phyloP scores from a whole-genome alignment of 495 filamentous ascomycete species.

The Aspergillus carlsbadensis region DNA sequence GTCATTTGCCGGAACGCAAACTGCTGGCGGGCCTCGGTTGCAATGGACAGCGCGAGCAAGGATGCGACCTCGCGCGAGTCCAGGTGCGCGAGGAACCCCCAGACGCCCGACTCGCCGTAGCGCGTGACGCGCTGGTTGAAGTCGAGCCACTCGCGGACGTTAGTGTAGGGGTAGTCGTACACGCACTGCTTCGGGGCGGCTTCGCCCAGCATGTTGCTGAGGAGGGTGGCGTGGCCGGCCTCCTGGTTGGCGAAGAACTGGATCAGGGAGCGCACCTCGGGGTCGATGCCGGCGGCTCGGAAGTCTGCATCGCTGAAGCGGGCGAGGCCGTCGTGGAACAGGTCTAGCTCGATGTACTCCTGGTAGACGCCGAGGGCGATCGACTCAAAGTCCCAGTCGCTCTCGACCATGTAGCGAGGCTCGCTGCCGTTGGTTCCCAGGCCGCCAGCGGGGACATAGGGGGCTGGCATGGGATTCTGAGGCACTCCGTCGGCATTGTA shows the following conservation, averaged over 20 bases:
- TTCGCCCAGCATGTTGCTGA: constrained; percentile 77
- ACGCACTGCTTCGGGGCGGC: constrained; percentile 68
- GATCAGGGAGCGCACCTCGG: constrained; percentile 70
- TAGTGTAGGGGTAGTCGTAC: constrained; percentile 81
- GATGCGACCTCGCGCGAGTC: constrained; percentile 73
- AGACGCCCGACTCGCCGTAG: constrained; percentile 79
- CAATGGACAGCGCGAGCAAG: constrained; percentile 72
- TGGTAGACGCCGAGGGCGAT: constrained; percentile 70
- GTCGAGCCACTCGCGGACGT: constrained; percentile 77
- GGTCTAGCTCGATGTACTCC: constrained; percentile 85
- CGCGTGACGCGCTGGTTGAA: constrained; percentile 86
- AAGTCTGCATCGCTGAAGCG: constrained; percentile 73
- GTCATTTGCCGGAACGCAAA: constrained; percentile 85
- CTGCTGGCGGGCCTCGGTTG: constrained; percentile 85
- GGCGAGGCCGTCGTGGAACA: constrained; percentile 77
- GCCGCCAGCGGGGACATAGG: constrained; percentile 74
- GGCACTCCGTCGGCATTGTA: constrained; percentile 75
- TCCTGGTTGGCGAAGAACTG: constrained; percentile 88
- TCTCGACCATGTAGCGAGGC: constrained; percentile 69
- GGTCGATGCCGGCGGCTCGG: constrained; percentile 60
- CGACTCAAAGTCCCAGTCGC: constrained; percentile 76
- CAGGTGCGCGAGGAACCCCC: constrained; percentile 80
- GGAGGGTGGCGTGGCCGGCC: constrained; percentile 72
- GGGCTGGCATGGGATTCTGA: constrained; percentile 61
- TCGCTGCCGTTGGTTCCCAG: constrained; percentile 73